Evolutionary conservation across 306 rosid species (phyloP), one percentile per base, ranked within the genome.

Genomic region (Trifolium fragiferum): DNA sequence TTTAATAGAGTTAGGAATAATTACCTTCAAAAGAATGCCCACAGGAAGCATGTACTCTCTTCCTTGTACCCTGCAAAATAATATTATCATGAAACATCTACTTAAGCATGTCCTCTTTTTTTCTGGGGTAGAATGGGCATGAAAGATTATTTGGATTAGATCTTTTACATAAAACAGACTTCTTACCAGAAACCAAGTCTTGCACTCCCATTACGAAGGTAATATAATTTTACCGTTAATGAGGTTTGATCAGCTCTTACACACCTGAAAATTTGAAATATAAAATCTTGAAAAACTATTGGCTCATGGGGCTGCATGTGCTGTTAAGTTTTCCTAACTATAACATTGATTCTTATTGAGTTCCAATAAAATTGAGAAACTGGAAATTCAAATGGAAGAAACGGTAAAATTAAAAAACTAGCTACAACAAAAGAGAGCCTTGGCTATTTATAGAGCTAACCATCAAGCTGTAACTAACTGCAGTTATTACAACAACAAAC

Each of bases 11-110:
- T 58, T 62, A 62, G 47, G 30, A 64, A 54, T 47, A 46, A 68
- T 55, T 61, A 94, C 98, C 97, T 89, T 94, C 55, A 94, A 84
- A 70, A 94, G 85, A 74, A 94, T 75, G 25, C 97, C 97, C 40
- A 91, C 93, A 35, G 98, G 98, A 80, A 94, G 96, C 84, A 94
- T 78, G 85, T 80, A 94, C 78, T 94, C 98, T 84, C 86, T 84
- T 78, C 97, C 97, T 58, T 71, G 86, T 66, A 91, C 68, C 98
- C 98, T 94, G 85, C 69, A 85, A 79, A 84, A 73, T 80, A 67
- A 71, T 71, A 73, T 16, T 33, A 81, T 43, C 37, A 21, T 40
- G 73, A 65, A 35, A 70, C 27, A 51, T 68, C 40, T 43, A 46
- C 27, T 72, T 68, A 30, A 30, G 33, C 33, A 30, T 30, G 33